These are phyloP conservation scores for Ramalina peruviana DNA, from an alignment of 495 filamentous ascomycete genomes.

Conservation along the genomic window DNA sequence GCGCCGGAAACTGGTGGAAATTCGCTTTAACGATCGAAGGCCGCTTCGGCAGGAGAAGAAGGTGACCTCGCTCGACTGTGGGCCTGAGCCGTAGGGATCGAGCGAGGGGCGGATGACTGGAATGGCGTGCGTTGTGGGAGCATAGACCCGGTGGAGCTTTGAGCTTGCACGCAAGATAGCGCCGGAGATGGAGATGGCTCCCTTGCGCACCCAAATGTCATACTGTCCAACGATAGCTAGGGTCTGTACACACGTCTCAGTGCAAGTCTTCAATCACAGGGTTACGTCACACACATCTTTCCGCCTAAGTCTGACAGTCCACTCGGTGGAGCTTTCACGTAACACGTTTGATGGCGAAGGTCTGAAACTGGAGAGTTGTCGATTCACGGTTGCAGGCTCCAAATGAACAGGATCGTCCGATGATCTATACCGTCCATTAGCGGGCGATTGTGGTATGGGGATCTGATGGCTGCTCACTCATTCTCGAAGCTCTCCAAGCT, in stretches of 20 bases:
- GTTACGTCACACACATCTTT: conserved; percentile 28
- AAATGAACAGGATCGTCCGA: background rate
- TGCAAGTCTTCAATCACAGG: background rate
- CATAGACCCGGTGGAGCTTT: conserved; percentile 46
- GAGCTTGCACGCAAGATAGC: conserved; percentile 44
- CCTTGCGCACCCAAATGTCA: conserved; percentile 52
- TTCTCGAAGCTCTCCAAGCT: background rate
- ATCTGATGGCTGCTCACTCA: background rate
- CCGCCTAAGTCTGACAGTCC: conserved; percentile 15
- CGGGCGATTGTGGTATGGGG: background rate
- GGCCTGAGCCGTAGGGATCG: conserved; percentile 32
- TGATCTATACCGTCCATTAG: background rate
- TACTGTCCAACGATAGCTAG: conserved; percentile 60
- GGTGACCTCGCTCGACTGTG: conserved; percentile 33
- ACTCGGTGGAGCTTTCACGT: conserved; percentile 12
- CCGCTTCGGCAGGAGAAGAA: conserved; percentile 38
- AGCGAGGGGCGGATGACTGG: conserved; percentile 49
- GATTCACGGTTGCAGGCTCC: background rate
- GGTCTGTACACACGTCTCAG: conserved; percentile 30
- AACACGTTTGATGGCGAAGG: conserved; percentile 15
- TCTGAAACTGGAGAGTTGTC: conserved; percentile 20
- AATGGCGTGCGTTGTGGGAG: conserved; percentile 62
- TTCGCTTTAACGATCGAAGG: conserved; percentile 40
- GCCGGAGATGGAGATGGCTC: conserved; percentile 50
- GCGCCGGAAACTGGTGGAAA: conserved; percentile 57